These are phyloP conservation scores for Cladorrhinum sp. DNA, from an alignment of 2,329 filamentous ascomycete species.

Conservation along the genomic window DNA sequence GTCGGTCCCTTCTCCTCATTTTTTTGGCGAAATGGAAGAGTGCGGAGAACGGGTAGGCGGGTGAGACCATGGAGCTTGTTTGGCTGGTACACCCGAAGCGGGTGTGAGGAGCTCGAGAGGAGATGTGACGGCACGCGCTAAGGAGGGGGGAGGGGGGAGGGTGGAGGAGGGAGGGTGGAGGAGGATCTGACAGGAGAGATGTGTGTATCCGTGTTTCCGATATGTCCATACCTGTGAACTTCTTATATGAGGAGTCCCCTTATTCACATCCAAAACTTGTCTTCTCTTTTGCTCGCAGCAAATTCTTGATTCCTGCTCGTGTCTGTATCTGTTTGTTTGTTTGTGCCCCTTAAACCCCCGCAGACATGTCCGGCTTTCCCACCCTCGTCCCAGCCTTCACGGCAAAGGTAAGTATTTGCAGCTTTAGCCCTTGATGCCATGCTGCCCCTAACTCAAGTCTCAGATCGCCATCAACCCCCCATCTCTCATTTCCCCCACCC, in stretches of 20 bases:
- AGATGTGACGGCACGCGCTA: background rate
- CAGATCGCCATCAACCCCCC: slow-evolving; percentile 32
- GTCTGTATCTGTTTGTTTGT: background rate
- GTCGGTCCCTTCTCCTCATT: background rate
- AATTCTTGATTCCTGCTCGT: no score
- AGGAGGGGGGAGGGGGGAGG: background rate
- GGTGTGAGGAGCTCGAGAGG: background rate
- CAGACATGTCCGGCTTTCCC: slow-evolving; percentile 36
- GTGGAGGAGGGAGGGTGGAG: background rate
- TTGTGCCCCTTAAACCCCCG: background rate
- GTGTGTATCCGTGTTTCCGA: background rate
- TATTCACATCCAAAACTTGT: no score
- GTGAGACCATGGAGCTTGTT: background rate
- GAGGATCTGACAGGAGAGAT: background rate
- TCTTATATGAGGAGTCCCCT: no score
- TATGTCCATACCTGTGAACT: background rate
- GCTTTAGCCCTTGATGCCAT: no score
- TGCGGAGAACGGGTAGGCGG: background rate
- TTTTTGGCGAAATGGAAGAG: background rate
- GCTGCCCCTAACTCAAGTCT: slow-evolving; percentile 1
- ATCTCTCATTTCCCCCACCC: slow-evolving; percentile 29
- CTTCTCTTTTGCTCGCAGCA: no score
- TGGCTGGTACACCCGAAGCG: background rate
- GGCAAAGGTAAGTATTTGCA: slow-evolving; percentile 31
- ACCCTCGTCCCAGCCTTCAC: slow-evolving; percentile 43